phyloP scores from a whole-genome alignment of 2,329 filamentous ascomycete species.

The Ascochyta fabae region DNA sequence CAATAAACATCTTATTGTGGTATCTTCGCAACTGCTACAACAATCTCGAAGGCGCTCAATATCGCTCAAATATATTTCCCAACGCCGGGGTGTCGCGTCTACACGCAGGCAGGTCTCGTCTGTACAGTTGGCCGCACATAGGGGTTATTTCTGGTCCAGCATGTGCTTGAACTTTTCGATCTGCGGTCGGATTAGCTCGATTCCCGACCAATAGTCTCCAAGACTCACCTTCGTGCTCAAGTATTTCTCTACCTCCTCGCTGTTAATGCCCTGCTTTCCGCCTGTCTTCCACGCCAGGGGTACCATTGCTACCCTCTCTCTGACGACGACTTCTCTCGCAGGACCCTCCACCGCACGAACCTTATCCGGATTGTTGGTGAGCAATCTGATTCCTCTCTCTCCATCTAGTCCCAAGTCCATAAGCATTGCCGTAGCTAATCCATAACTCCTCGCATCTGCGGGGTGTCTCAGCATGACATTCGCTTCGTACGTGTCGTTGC shows the following conservation, averaged over 20 bases:
- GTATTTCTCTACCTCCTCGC: slow-evolving; percentile 91
- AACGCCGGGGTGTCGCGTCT: neutral
- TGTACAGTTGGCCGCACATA: neutral
- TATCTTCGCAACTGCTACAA: slow-evolving; percentile 3
- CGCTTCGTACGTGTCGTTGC: slow-evolving; percentile 96
- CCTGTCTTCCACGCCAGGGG: slow-evolving; percentile 89
- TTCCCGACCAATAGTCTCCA: neutral
- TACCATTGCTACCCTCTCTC: slow-evolving; percentile 92
- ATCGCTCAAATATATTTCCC: neutral
- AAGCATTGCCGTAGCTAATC: slow-evolving; percentile 94
- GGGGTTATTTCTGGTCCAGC: slow-evolving; percentile 45
- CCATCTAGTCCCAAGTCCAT: slow-evolving; percentile 77
- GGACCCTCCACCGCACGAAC: slow-evolving; percentile 93
- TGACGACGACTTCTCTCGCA: slow-evolving; percentile 83
- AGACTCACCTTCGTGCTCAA: slow-evolving; percentile 84
- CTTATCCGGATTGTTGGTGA: slow-evolving; percentile 99
- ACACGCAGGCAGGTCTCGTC: neutral
- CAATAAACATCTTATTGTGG: slow-evolving; percentile 1
- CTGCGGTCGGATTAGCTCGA: slow-evolving; percentile 35
- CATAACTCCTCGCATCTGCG: slow-evolving; percentile 92
- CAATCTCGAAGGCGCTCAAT: neutral
- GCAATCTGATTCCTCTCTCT: slow-evolving; percentile 74
- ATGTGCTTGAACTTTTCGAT: slow-evolving; percentile 63
- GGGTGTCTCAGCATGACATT: slow-evolving; percentile 91
- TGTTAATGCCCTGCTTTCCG: slow-evolving; percentile 78